Percentiles rank a stretch among this genome's conserved stretches.
phyloP scores from a whole-genome alignment of 495 filamentous ascomycete species.

The Penicillium riverlandense region DNA sequence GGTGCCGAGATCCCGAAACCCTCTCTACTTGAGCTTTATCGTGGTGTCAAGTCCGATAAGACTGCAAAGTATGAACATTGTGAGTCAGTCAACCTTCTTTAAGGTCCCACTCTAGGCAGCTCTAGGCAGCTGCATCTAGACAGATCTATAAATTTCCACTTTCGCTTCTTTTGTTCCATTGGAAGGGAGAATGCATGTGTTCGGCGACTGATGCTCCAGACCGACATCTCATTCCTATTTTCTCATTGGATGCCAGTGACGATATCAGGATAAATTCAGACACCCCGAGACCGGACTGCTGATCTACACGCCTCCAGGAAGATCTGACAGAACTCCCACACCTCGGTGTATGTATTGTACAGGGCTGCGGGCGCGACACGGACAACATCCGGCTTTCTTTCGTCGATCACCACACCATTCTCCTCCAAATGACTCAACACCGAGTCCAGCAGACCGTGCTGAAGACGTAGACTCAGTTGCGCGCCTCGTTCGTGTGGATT shows the following conservation, averaged over 20 bases:
- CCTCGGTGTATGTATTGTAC: conserved; percentile 80
- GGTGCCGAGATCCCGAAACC: conserved; percentile 13
- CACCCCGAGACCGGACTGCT: conserved; percentile 16
- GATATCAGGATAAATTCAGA: not conserved
- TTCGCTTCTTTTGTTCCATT: conserved; percentile 1
- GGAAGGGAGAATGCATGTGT: not conserved
- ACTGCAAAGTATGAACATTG: no score
- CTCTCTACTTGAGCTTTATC: not conserved
- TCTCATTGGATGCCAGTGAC: no score
- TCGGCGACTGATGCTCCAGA: no score
- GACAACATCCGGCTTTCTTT: conserved; percentile 84
- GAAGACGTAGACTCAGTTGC: conserved; percentile 73
- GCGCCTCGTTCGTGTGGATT: conserved; percentile 70
- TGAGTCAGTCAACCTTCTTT: no score
- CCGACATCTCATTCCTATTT: no score
- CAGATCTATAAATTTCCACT: no score
- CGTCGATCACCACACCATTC: conserved; percentile 73
- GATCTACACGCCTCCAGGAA: conserved; percentile 31
- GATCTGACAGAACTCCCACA: conserved; percentile 63
- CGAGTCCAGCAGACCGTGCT: conserved; percentile 56
- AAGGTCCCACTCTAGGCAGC: no score
- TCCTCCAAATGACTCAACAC: conserved; percentile 65
- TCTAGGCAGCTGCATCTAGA: no score
- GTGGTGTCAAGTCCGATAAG: no score
- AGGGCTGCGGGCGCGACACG: conserved; percentile 86